Evolutionary conservation across 169 alveolate genomes (phyloP).

Genomic region (Perkinsus olseni): DNA sequence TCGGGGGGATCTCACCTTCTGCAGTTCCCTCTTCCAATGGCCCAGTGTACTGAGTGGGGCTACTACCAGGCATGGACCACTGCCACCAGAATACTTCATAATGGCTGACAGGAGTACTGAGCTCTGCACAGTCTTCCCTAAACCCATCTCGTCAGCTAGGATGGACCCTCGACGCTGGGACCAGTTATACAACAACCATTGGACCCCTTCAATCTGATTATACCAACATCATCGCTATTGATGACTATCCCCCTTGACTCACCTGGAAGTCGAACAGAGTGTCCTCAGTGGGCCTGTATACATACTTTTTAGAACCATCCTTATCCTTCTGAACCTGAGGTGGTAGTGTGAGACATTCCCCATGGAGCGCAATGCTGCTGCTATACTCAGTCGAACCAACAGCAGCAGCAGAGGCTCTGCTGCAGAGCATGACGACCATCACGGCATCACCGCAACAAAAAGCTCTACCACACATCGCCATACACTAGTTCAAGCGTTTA

Average conservation of each 20-base stretch:
- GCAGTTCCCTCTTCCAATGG: not conserved
- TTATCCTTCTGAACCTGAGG: not conserved
- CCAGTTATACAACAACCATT: not conserved
- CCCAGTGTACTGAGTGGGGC: not conserved
- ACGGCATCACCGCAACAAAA: no score
- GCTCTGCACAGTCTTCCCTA: conserved; percentile 6
- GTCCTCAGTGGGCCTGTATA: not conserved
- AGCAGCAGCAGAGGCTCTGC: no score
- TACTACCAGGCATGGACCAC: not conserved
- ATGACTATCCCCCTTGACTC: not conserved
- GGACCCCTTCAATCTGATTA: not conserved
- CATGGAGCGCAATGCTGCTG: no score
- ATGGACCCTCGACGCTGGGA: conserved; percentile 6
- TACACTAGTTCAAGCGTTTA: no score
- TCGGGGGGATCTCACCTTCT: not conserved
- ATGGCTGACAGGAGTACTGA: not conserved
- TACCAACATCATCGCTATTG: not conserved
- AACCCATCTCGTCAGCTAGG: conserved; percentile 13
- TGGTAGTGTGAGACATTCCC: no score
- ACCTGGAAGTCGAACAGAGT: not conserved
- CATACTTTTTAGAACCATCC: not conserved
- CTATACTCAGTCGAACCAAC: no score
- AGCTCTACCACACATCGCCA: not conserved
- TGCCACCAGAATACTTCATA: not conserved
- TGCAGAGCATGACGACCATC: no score